phyloP scores from a whole-genome alignment of 1,284 basidiomycete genomes.

The Cyathus olla region DNA sequence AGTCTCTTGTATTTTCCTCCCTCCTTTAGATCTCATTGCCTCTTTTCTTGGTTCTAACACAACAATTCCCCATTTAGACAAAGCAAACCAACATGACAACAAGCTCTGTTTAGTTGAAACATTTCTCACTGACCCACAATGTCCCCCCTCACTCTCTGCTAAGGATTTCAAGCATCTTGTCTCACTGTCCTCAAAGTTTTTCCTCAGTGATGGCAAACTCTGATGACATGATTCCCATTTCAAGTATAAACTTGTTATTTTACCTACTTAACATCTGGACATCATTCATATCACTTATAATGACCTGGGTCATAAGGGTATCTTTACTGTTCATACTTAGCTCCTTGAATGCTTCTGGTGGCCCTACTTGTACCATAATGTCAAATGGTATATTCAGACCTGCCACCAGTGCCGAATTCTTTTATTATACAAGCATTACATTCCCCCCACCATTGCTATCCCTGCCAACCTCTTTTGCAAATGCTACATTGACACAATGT shows the following conservation, averaged over 20 bases:
- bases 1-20: slow-evolving; percentile 8
- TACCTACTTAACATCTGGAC: slow-evolving; percentile 7
- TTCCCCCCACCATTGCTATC: slow-evolving; percentile 40
- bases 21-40: slow-evolving; percentile 9
- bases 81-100: no score
- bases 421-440: slow-evolving; percentile 20
- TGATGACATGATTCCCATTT: neutral
- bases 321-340: slow-evolving; percentile 12
- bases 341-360: slow-evolving; percentile 39
- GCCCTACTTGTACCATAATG: slow-evolving; percentile 32
- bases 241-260: slow-evolving; percentile 19
- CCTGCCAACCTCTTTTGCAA: slow-evolving; percentile 40
- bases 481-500: slow-evolving; percentile 42
- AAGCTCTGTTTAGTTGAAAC: no score
- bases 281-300: slow-evolving; percentile 9
- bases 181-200: no score
- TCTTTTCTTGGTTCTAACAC: slow-evolving; percentile 15
- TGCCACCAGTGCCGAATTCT: slow-evolving; percentile 49
- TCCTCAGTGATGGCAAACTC: no score
- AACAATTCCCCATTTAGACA: neutral
- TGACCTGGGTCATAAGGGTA: slow-evolving; percentile 30
- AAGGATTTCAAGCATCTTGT: no score
- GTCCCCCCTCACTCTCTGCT: no score
- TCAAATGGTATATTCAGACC: slow-evolving; percentile 39
- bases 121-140: no score